Percentiles rank a stretch among this genome's conserved stretches.
Conservation (phyloP, 371 early-diverging fungal genomes). For the Gilbertella persicaria region DNA sequence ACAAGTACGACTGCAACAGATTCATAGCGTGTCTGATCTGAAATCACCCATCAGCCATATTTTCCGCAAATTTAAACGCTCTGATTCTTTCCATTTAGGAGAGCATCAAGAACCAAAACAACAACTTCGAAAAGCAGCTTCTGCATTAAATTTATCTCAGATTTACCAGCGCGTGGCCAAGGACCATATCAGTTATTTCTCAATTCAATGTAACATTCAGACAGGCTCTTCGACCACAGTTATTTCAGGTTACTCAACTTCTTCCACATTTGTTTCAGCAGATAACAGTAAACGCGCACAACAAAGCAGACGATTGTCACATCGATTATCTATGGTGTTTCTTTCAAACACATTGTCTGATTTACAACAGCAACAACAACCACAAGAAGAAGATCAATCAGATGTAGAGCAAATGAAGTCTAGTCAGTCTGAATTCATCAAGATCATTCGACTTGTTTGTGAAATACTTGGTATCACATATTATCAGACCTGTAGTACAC, state of each 20-base stretch:
- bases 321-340: constrained; percentile 17
- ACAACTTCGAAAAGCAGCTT: constrained; percentile 32
- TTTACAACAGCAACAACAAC: not conserved
- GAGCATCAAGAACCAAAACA: constrained; percentile 10
- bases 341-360: constrained; percentile 16
- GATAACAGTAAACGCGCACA: not conserved
- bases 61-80: constrained; percentile 26
- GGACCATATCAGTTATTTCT: constrained; percentile 44
- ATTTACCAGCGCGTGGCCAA: constrained; percentile 42
- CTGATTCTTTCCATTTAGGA: constrained; percentile 1
- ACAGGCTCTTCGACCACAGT: constrained; percentile 25
- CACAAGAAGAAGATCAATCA: constrained; percentile 1
- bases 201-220: constrained; percentile 31
- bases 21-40: constrained; percentile 18
- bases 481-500: constrained; percentile 28
- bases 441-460: constrained; percentile 31
- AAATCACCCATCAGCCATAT: constrained; percentile 29
- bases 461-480: constrained; percentile 47
- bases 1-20: constrained; percentile 26
- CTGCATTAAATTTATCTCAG: constrained; percentile 37
- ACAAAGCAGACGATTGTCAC: constrained; percentile 5
- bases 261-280: constrained; percentile 22
- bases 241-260: constrained; percentile 28
- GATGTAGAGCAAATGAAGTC: constrained; percentile 23
- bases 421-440: constrained; percentile 33